phyloP scores from a whole-genome alignment of 306 rosid species.

The Prunus fruticosa region DNA sequence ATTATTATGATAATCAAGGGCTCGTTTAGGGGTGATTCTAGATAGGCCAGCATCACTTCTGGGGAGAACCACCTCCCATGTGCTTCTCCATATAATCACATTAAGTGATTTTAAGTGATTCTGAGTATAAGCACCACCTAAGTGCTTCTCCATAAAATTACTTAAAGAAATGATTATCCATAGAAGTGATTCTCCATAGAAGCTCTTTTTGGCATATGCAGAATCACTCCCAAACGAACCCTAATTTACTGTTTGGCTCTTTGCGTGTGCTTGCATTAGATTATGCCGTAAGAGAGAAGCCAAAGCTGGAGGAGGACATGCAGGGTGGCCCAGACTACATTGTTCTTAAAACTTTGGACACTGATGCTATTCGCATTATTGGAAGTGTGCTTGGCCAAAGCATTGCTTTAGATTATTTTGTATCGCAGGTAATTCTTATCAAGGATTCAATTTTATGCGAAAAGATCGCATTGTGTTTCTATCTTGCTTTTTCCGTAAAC shows the following conservation, averaged over 20 bases:
- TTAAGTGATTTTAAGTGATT: too few species aligned
- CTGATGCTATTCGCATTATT: conserved; percentile 83
- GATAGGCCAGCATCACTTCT: too few species aligned
- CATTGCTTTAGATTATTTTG: conserved; percentile 97
- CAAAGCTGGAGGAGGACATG: conserved; percentile 73
- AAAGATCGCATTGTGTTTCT: neutral
- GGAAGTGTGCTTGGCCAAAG: conserved; percentile 98
- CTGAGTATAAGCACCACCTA: too few species aligned
- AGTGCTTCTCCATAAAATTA: too few species aligned
- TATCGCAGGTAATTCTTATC: conserved; percentile 65
- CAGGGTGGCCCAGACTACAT: conserved; percentile 89
- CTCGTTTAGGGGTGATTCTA: too few species aligned
- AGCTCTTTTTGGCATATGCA: too few species aligned
- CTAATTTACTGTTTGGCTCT: neutral
- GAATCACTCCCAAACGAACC: too few species aligned
- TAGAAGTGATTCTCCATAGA: too few species aligned
- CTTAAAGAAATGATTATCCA: too few species aligned
- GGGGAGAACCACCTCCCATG: too few species aligned
- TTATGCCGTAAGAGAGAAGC: conserved; percentile 90
- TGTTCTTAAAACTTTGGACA: conserved; percentile 77
- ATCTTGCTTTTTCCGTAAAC: neutral
- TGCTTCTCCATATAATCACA: too few species aligned
- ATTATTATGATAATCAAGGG: neutral
- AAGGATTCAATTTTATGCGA: conserved; percentile 4
- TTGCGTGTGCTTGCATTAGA: conserved; percentile 39